These are phyloP conservation scores for Elaeagnus macrophylla DNA, from an alignment of 306 rosid species.

Conservation along the genomic window DNA sequence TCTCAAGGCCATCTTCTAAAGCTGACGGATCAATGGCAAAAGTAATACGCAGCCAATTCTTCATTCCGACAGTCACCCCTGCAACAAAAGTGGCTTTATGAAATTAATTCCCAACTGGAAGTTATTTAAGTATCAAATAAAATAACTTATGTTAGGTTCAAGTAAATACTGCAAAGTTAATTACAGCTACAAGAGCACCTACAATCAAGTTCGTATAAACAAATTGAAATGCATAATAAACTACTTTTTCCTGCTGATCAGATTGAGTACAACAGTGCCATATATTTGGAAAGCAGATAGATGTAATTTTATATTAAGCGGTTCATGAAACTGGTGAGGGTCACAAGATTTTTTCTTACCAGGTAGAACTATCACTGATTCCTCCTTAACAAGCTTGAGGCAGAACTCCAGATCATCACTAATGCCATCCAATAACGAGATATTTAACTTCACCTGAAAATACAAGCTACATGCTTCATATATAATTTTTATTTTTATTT, in stretches of 20 bases:
- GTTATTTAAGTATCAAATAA: neutral
- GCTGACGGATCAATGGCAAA: constrained; percentile 5
- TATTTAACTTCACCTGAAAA: neutral
- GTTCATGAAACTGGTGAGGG: no score
- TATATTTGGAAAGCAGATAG: no score
- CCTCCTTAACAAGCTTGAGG: constrained; percentile 4
- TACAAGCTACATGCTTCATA: no score
- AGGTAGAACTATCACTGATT: constrained; percentile 1
- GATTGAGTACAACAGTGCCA: no score
- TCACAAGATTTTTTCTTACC: neutral
- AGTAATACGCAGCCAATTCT: constrained; percentile 8
- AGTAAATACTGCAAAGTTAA: no score
- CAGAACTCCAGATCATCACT: constrained; percentile 4
- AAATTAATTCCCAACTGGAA: neutral
- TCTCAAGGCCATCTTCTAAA: constrained; percentile 3
- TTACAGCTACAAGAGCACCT: no score
- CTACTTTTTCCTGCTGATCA: no score
- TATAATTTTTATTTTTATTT: no score
- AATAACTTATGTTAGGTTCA: neutral
- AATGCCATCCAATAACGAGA: constrained; percentile 1
- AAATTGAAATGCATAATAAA: no score
- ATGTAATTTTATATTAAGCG: no score
- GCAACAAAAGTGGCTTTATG: neutral
- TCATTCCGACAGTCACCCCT: constrained; percentile 1
- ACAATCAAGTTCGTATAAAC: no score